phyloP scores from a whole-genome alignment of 2,329 filamentous ascomycete genomes.

The Plenodomus tracheiphilus region DNA sequence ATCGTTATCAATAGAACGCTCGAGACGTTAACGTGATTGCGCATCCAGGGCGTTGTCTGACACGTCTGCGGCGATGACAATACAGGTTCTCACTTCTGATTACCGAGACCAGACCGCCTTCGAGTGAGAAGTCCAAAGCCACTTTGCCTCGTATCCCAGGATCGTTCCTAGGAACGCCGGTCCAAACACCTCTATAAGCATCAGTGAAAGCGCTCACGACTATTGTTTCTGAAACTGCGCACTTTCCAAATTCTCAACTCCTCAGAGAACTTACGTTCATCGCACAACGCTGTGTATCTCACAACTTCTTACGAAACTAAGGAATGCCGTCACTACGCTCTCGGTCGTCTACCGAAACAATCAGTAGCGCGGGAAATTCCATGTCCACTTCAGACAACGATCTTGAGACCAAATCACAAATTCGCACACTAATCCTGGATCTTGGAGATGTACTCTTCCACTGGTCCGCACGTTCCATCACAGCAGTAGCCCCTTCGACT shows the following conservation, averaged over 20 bases:
- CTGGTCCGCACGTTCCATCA: conserved; percentile 31
- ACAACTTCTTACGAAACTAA: no score
- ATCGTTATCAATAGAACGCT: no score
- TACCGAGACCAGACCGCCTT: background rate
- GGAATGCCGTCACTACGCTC: background rate
- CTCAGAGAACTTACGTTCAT: background rate
- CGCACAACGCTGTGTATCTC: no score
- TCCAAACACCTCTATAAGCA: no score
- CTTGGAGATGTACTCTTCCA: conserved; percentile 44
- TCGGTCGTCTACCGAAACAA: background rate
- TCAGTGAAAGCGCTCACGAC: no score
- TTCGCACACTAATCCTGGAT: conserved; percentile 35
- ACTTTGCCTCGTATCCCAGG: no score
- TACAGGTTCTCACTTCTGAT: background rate
- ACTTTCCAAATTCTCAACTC: background rate
- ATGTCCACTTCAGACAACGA: background rate
- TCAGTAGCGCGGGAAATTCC: background rate
- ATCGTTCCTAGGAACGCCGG: no score
- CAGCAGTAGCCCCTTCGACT: conserved; percentile 19
- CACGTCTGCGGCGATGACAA: background rate
- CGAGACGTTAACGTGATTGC: background rate
- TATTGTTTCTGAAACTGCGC: no score
- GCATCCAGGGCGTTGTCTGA: background rate
- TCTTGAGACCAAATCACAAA: background rate
- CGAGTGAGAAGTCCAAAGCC: background rate